phyloP scores from a whole-genome alignment of 2,329 filamentous ascomycete genomes.

The Endoconidiophora laricicola region DNA sequence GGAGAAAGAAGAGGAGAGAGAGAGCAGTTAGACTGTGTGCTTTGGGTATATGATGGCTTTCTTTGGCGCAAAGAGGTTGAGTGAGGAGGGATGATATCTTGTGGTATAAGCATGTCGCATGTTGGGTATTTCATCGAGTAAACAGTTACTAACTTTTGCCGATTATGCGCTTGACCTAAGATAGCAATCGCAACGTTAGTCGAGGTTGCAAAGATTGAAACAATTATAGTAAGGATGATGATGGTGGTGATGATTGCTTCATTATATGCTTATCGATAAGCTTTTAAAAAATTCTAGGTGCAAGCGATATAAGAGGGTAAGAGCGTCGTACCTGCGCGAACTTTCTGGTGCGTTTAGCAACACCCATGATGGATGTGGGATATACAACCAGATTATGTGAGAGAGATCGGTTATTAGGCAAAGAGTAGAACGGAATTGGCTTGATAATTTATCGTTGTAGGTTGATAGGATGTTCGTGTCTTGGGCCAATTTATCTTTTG shows the following conservation, averaged over 20 bases:
- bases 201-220: too few species aligned
- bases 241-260: too few species aligned
- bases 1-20: too few species aligned
- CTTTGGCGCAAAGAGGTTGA: background rate
- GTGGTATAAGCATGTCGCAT: background rate
- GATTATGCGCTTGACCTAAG: conserved; percentile 62
- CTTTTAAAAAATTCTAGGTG: too few species aligned
- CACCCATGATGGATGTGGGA: conserved; percentile 46
- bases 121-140: background rate
- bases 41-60: background rate
- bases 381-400: too few species aligned
- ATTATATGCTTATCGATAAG: too few species aligned
- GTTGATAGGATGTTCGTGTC: background rate
- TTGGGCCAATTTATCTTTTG: background rate
- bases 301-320: conserved; percentile 1
- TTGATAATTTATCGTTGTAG: background rate
- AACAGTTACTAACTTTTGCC: conserved; percentile 32
- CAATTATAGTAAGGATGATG: too few species aligned
- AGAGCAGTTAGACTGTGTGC: too few species aligned
- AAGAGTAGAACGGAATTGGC: background rate
- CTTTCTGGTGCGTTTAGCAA: conserved; percentile 80
- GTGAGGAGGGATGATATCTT: background rate
- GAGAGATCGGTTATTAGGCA: too few species aligned
- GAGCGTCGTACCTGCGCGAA: conserved; percentile 46
- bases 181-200: background rate